phyloP scores from a whole-genome alignment of 2,329 filamentous ascomycete genomes.

The Colletotrichum musae region DNA sequence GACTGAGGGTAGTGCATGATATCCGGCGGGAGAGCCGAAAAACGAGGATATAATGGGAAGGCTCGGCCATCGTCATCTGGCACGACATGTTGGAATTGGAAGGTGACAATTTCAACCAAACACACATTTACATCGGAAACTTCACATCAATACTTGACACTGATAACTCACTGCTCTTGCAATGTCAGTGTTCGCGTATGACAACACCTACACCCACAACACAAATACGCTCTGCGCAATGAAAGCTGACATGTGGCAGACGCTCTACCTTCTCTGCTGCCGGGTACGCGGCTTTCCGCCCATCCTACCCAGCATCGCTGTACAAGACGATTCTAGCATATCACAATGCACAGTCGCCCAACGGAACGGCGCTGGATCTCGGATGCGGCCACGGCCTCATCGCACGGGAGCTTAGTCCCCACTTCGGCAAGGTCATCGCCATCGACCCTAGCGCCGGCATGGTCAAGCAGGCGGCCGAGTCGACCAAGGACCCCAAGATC shows the following conservation, averaged over 20 bases:
- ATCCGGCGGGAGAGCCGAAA: background rate
- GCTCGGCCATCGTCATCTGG: background rate
- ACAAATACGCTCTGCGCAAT: background rate
- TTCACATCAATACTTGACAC: background rate
- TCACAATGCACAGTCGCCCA: conserved; percentile 57
- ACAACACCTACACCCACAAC: background rate
- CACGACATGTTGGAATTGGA: background rate
- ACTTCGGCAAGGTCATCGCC: conserved; percentile 66
- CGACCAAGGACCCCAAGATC: conserved; percentile 60
- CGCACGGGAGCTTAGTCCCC: conserved; percentile 65
- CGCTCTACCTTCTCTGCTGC: conserved; percentile 69
- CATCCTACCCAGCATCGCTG: conserved; percentile 69
- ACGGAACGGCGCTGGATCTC: conserved; percentile 66
- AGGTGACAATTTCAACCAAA: conserved; percentile 11
- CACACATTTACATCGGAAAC: conserved; percentile 8
- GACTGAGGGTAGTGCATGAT: background rate
- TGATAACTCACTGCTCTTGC: background rate
- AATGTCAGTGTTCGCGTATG: conserved; percentile 68
- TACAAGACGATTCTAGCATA: conserved; percentile 69
- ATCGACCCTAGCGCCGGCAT: conserved; percentile 72
- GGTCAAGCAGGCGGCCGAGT: conserved; percentile 64
- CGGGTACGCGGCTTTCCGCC: conserved; percentile 72
- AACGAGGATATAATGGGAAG: conserved; percentile 11
- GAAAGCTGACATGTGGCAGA: conserved; percentile 51
- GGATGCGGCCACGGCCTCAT: conserved; percentile 75